These are phyloP conservation scores for Hypoxylon crocopeplum DNA, from an alignment of 495 filamentous ascomycete genomes.

Conservation along the genomic window DNA sequence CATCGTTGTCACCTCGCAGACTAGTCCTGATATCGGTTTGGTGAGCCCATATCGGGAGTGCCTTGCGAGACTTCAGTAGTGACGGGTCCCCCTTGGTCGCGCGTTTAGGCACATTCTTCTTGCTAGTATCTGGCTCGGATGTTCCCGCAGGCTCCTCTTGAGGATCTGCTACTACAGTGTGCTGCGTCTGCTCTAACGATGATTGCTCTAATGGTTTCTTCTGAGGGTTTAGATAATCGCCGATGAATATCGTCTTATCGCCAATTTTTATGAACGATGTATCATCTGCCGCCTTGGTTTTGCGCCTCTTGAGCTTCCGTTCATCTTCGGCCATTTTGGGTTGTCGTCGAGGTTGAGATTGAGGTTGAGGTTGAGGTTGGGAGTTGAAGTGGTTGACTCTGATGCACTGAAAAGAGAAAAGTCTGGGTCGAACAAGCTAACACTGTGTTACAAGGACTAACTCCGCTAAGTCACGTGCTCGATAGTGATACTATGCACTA, in stretches of 20 bases:
- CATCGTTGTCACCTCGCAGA: slow-evolving; percentile 68
- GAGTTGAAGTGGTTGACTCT: background rate
- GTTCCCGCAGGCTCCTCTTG: slow-evolving; percentile 13
- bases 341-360: background rate
- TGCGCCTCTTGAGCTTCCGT: slow-evolving; percentile 39
- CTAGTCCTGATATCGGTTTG: slow-evolving; percentile 70
- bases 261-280: slow-evolving; percentile 45
- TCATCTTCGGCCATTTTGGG: slow-evolving; percentile 33
- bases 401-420: no score
- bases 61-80: slow-evolving; percentile 53
- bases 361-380: background rate
- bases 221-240: slow-evolving; percentile 45
- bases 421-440: no score
- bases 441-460: no score
- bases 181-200: slow-evolving; percentile 1
- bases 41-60: slow-evolving; percentile 81
- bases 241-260: slow-evolving; percentile 48
- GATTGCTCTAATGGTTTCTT: slow-evolving; percentile 39
- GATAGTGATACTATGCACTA: no score
- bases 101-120: background rate
- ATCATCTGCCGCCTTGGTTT: slow-evolving; percentile 34
- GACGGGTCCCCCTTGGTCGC: slow-evolving; percentile 38
- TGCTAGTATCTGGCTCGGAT: background rate
- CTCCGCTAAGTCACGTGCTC: no score
- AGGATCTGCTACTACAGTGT: slow-evolving; percentile 6